Conservation (phyloP, 305 asterid genomes). For the Solanum aculeatissimum region DNA sequence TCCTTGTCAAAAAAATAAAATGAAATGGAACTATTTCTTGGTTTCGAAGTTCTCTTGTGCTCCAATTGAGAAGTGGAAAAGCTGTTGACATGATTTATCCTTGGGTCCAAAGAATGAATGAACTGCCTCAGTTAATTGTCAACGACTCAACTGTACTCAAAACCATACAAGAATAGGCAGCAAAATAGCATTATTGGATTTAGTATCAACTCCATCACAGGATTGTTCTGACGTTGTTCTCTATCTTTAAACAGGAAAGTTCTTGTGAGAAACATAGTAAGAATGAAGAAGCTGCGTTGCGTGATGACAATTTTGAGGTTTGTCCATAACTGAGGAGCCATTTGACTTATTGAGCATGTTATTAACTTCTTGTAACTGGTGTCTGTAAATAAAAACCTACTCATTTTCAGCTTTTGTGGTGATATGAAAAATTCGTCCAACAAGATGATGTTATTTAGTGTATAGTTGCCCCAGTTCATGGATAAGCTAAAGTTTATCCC, state of each 20-base stretch:
- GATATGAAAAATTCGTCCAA: not conserved
- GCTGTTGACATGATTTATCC: not conserved
- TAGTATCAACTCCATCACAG: slow-evolving; percentile 1
- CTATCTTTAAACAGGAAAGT: slow-evolving; percentile 17
- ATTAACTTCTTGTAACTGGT: not conserved
- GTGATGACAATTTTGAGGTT: slow-evolving; percentile 16
- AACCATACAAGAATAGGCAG: not conserved
- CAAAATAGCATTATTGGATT: not conserved
- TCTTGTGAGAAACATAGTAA: slow-evolving; percentile 9
- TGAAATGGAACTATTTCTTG: not conserved
- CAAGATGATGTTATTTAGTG: not conserved
- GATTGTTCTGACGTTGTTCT: slow-evolving; percentile 17
- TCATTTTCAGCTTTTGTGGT: not conserved
- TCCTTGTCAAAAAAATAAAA: not conserved
- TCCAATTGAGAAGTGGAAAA: not conserved
- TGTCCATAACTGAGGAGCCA: slow-evolving; percentile 18
- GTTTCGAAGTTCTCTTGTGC: not conserved
- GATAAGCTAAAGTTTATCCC: not conserved
- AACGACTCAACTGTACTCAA: not conserved
- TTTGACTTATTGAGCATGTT: slow-evolving; percentile 6
- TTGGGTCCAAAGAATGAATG: not conserved
- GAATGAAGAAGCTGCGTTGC: slow-evolving; percentile 19
- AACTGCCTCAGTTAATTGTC: not conserved
- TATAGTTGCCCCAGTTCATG: not conserved
- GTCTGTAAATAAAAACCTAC: not conserved